Evolutionary conservation across 2,329 filamentous ascomycete species (phyloP), one percentile per base, ranked within the genome.

Genomic region (Monosporascus sp.): DNA sequence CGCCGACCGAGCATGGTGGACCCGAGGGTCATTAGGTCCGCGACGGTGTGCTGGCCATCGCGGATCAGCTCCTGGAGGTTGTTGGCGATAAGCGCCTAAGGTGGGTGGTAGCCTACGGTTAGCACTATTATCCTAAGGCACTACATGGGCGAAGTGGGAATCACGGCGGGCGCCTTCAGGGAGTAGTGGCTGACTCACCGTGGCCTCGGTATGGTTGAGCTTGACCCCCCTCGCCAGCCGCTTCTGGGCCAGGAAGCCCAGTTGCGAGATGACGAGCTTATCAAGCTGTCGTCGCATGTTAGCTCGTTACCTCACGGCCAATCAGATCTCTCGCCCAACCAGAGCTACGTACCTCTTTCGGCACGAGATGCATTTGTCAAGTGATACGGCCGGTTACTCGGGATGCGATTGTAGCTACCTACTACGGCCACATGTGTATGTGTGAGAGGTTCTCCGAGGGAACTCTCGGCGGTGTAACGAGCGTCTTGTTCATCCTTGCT

Each of bases 61-160:
- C 93, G 92, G 70, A 97, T 95, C 64, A 97, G 86, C 81, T 97
- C 93, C 72, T 97, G 93, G 49, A 97, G 80, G 70, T 92, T 92
- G 68, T 84, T 91, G 57, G 92, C 86, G 65, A 97, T 95, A 60
- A 92, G 80, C 27, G 87, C 88, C 86, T 88, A 49, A 22, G 38
- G 20, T 26, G 2, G 24, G 24, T n/a, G 8, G 16, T 35, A 38
- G 40, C 20, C 24, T 24, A 7, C 14, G 52, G 47, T 51, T 50
- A 53, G 54, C 37, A 7, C 50, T 40, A 49, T 41, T 44, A 14
- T 9, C 7, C 9, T 14, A 16, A 44, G 11, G 20, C 11, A 22
- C n/a, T 20, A 5, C 7, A 14, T 9, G 11, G 20, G 20, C 5
- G 20, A 14, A 11, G n/a, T 6, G 11, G 20, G 14, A 22, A 20